Base-by-base conservation (phyloP, 1,139 yeast genomes). In the Eremothecium coryli region DNA sequence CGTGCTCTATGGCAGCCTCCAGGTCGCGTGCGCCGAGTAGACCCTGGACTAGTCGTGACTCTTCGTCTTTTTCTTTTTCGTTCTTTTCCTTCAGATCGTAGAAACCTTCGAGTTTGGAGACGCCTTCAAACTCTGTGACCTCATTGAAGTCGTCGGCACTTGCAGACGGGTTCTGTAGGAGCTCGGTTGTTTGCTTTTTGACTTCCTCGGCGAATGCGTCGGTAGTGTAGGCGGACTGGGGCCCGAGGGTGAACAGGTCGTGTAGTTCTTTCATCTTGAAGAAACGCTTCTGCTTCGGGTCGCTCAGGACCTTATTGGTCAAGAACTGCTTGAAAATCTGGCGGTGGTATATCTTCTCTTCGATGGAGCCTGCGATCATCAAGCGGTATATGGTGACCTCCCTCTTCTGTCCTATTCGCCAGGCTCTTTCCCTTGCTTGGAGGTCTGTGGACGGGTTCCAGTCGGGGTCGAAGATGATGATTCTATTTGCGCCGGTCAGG, bases 391-490 rank as follows among this genome's bases (percentile, higher is more conserved):
- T 88, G 3, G 88, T 76, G n/a, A 90, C 96, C 48, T 88, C 95
- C 43, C 77, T 76, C 54, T 82, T 88, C 53, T 90, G 98, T 0
- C 98, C 98, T 42, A 90, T 68, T 46, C 98, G 67, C 98, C 98
- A 90, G 0, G 97, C 97, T 33, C 98, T 62, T 57, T 90, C 98
- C 43, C 98, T 65, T 0, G 98, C 98, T 58, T 90, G 98, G 43
- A 90, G 71, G 62, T 90, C 98, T 0, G 97, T 90, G 0, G 96
- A 85, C 0, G 98, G 98, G 52, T 90, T 90, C 98, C 98, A 90
- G 56, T 90, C 98, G 0, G 98, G 98, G 52, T 90, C 98, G 54
- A 70, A 90, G 12, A 90, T 90, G 13, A 90, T 85, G 5, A 90
- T 95, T 35, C 98, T 63, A 48, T 86, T 90, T 0, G 98, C 98